These are phyloP conservation scores for Leucocoprinus birnbaumii DNA, from an alignment of 768 basidiomycete genomes.

Conservation along the genomic window DNA sequence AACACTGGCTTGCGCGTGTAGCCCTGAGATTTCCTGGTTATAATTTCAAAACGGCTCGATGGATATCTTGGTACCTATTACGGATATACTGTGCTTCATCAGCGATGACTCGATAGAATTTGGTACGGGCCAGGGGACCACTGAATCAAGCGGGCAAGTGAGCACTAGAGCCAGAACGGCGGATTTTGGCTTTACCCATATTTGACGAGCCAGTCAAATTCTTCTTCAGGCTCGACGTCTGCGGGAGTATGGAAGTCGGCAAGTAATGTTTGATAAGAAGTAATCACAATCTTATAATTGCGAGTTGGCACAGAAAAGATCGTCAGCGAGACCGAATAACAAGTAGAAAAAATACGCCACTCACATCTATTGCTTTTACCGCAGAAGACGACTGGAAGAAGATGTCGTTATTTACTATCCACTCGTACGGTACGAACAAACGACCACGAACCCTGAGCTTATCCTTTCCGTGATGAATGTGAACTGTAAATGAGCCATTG, in stretches of 20 bases:
- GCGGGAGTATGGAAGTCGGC: conserved; percentile 53
- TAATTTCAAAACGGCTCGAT: conserved; percentile 1
- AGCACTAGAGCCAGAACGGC: background rate
- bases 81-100: conserved; percentile 82
- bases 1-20: conserved; percentile 55
- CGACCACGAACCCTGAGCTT: conserved; percentile 46
- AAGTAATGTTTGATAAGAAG: conserved; percentile 73
- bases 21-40: conserved; percentile 25
- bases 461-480: conserved; percentile 71
- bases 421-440: background rate
- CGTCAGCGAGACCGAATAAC: background rate
- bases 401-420: background rate
- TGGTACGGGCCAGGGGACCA: conserved; percentile 57
- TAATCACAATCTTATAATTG: conserved; percentile 57
- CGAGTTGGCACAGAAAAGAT: background rate
- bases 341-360: conserved; percentile 2
- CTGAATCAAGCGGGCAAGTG: conserved; percentile 22
- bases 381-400: conserved; percentile 35
- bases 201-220: conserved; percentile 42
- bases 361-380: conserved; percentile 52
- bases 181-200: conserved; percentile 39
- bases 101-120: conserved; percentile 68
- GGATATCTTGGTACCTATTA: conserved; percentile 40
- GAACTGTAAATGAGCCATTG: conserved; percentile 56
- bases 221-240: conserved; percentile 43